Evolutionary conservation across 1,284 basidiomycete species (phyloP), one percentile per base, ranked within the genome.

Genomic region (Clitocybe nebularis): DNA sequence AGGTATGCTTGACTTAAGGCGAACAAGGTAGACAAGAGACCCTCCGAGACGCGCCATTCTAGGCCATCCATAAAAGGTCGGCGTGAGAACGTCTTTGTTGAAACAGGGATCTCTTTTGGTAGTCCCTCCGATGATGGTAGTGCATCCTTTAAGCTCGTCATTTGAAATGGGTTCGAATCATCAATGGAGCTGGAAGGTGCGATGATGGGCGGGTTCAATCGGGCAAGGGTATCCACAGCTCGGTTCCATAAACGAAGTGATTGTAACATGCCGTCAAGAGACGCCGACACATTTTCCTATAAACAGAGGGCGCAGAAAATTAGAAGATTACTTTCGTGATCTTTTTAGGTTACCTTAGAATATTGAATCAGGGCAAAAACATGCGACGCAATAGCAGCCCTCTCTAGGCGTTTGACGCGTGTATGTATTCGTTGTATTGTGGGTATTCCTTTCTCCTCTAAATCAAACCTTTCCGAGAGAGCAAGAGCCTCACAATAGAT

Each of bases 221-320:
- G 81, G 3, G 78, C 64, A 0, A 93, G 60, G 1, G 79, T 77
- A 22, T 89, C 85, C 1, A 83, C 68, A 0, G 89, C 89, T 23
- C 89, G 79, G 51, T 86, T 87, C 76, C 82, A 90, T 0, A 94
- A 66, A 3, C 92, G 78, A 47, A 93, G 71, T 0, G 87, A 77
- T 50, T 89, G 84, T 7, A 86, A 66, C 41, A 86, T 70, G 11
- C 75, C 76, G 17, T 74, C 69, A 11, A 93, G 58, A 0, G 84
- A 77, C 0, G 70, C 62, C 0, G 76, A 66, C 0, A 81, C 67
- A 41, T 93, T 80, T 34, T 84, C 80, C 89, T 93, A 54, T 3
- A 24, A n/a, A 30, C 8, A 4, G 36, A 13, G 40, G 22, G 16
- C 14, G 16, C 30, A 14, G 13, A 16, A 11, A 26, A 22, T 26